A percentile compares a stretch with the other conserved stretches of the same genome.
phyloP scores from a whole-genome alignment of 495 filamentous ascomycete species.

The Aspergillus carlsbadensis region DNA sequence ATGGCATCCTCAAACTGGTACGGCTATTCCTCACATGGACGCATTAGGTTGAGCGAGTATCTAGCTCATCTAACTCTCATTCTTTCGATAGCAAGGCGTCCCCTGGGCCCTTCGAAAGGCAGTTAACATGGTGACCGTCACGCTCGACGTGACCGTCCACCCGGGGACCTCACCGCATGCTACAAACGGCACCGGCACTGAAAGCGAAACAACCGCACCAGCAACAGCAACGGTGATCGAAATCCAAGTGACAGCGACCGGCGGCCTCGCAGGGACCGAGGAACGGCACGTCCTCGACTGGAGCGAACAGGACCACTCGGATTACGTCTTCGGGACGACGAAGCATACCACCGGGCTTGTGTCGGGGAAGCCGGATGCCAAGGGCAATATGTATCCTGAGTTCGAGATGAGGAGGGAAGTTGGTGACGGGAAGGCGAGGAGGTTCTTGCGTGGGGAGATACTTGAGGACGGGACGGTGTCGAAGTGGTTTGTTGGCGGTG shows the following conservation, averaged over 20 bases:
- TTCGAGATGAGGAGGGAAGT: background rate
- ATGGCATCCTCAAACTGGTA: background rate
- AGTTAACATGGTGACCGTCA: background rate
- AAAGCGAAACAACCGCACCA: background rate
- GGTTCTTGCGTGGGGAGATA: constrained; percentile 10
- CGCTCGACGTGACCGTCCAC: background rate
- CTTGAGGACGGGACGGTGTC: background rate
- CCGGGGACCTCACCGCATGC: no score
- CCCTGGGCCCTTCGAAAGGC: constrained; percentile 3
- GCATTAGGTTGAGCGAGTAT: no score
- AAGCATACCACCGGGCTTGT: background rate
- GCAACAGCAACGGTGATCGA: background rate
- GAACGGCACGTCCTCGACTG: background rate
- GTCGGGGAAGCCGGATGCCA: background rate
- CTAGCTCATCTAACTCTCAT: background rate
- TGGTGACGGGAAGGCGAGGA: background rate
- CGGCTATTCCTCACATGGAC: background rate
- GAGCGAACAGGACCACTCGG: background rate
- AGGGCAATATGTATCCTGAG: background rate
- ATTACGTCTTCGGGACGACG: background rate
- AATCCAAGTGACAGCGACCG: background rate
- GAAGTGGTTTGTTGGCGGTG: background rate
- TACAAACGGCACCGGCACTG: no score
- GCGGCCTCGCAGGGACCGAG: background rate
- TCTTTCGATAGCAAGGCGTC: background rate